These are phyloP conservation scores for Metschnikowia lochheadii DNA, from an alignment of 805 yeast species.

Conservation along the genomic window DNA sequence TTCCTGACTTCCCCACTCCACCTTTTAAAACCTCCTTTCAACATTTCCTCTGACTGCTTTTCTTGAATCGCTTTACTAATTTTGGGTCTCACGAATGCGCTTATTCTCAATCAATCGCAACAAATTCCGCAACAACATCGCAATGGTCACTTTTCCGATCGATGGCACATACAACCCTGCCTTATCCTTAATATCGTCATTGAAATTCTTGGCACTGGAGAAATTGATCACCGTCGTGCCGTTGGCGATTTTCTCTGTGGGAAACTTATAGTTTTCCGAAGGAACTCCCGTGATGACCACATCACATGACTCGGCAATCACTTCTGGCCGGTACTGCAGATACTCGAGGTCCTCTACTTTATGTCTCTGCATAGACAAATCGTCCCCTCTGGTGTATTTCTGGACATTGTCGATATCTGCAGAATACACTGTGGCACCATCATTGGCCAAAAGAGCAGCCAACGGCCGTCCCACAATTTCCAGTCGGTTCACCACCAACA, in stretches of 20 bases:
- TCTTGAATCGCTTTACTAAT: neutral
- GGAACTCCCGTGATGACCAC: slow-evolving; percentile 97
- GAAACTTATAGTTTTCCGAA: slow-evolving; percentile 75
- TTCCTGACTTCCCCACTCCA: too few species aligned
- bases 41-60: too few species aligned
- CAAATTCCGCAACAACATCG: slow-evolving; percentile 89
- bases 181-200: slow-evolving; percentile 71
- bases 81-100: neutral
- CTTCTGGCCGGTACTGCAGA: slow-evolving; percentile 48
- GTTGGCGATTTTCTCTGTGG: slow-evolving; percentile 69
- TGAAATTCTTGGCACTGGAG: slow-evolving; percentile 83
- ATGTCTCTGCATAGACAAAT: slow-evolving; percentile 75
- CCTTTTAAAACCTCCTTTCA: too few species aligned
- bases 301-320: slow-evolving; percentile 72
- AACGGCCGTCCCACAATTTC: slow-evolving; percentile 97
- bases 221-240: slow-evolving; percentile 93
- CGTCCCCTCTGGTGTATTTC: slow-evolving; percentile 91
- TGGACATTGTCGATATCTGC: slow-evolving; percentile 86
- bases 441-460: slow-evolving; percentile 93
- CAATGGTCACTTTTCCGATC: slow-evolving; percentile 93
- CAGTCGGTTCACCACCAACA: slow-evolving; percentile 86
- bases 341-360: slow-evolving; percentile 59
- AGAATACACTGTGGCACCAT: slow-evolving; percentile 94
- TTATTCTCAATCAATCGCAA: slow-evolving; percentile 75
- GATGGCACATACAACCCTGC: slow-evolving; percentile 94